Percentiles rank a stretch among this genome's conserved stretches.
phyloP scores from a whole-genome alignment of 371 early-diverging fungal genomes.

The Vairimorpha apis region DNA sequence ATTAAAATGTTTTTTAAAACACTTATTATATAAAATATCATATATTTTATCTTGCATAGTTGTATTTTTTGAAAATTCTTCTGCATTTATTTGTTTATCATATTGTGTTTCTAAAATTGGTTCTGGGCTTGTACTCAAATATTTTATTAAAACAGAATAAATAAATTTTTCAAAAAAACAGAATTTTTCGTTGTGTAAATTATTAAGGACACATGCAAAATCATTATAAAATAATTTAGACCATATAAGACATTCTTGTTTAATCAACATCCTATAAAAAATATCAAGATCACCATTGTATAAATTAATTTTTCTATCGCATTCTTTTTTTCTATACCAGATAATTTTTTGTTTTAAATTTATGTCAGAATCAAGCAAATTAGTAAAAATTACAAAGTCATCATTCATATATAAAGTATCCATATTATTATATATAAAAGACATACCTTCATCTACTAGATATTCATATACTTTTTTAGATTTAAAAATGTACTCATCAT shows the following conservation, averaged over 20 bases:
- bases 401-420: conserved; percentile 7
- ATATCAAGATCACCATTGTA: not conserved
- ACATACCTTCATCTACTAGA: not conserved
- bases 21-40: not conserved
- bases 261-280: conserved; percentile 5
- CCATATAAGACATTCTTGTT: conserved; percentile 9
- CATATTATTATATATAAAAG: not conserved
- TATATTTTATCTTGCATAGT: not conserved
- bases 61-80: not conserved
- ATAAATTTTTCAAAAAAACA: conserved; percentile 5
- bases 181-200: not conserved
- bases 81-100: too few relatives aligned
- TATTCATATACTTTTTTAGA: not conserved
- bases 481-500: not conserved
- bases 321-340: not conserved
- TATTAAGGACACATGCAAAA: not conserved
- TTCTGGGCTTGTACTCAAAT: not conserved
- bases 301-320: not conserved
- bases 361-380: not conserved
- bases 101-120: not conserved
- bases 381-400: conserved; percentile 11
- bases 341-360: not conserved
- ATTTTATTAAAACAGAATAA: not conserved
- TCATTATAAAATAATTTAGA: conserved; percentile 7
- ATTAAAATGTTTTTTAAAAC: conserved; percentile 3